A percentile compares a stretch with the other conserved stretches of the same genome.
Conservation (phyloP, 1,139 yeast genomes). For the Hemisphaericaspora xylanilytica region DNA sequence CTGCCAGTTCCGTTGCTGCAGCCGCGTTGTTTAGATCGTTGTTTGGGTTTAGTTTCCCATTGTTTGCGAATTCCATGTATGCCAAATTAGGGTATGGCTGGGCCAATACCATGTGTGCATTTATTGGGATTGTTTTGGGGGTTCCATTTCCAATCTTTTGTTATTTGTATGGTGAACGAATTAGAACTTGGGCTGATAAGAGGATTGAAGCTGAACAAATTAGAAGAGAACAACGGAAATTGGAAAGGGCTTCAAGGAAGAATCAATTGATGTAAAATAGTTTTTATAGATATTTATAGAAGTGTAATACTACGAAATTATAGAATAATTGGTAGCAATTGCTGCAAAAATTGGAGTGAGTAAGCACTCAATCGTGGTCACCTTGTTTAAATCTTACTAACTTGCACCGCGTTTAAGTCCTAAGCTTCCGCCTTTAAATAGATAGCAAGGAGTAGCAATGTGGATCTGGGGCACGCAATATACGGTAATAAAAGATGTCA, state of each 20-base stretch:
- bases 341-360: no score
- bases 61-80: slow-evolving; percentile 43
- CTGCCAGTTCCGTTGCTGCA: slow-evolving; percentile 47
- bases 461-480: no score
- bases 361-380: no score
- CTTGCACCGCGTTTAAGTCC: no score
- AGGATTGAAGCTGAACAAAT: slow-evolving; percentile 34
- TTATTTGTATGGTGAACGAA: slow-evolving; percentile 38
- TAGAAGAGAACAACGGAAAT: slow-evolving; percentile 31
- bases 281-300: neutral
- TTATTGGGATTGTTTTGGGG: slow-evolving; percentile 38
- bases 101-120: slow-evolving; percentile 47
- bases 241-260: slow-evolving; percentile 24
- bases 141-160: slow-evolving; percentile 47
- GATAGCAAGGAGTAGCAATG: no score
- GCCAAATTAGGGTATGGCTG: slow-evolving; percentile 41
- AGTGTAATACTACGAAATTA: neutral
- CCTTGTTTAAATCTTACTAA: no score
- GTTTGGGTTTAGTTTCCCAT: slow-evolving; percentile 44
- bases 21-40: slow-evolving; percentile 46
- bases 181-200: slow-evolving; percentile 36
- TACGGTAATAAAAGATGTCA: no score
- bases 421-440: no score
- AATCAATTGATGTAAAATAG: slow-evolving; percentile 3
- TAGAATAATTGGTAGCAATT: neutral